phyloP scores from a whole-genome alignment of 2,329 filamentous ascomycete genomes.

The Ophiocordyceps camponoti-saundersi region DNA sequence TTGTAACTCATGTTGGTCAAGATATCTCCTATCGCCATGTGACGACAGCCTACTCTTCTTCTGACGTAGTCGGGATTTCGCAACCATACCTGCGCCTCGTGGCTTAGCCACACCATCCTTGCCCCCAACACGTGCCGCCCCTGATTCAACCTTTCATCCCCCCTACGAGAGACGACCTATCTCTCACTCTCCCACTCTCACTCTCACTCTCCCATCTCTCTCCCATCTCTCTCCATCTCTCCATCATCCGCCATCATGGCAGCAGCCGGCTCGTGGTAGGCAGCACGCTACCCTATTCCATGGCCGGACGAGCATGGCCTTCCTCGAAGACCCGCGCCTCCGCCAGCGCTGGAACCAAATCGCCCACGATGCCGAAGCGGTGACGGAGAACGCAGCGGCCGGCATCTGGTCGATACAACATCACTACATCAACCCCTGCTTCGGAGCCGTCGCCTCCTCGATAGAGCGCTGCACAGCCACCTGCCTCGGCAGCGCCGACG shows the following conservation, averaged over 20 bases:
- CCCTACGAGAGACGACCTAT: too few relatives aligned
- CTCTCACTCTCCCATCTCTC: not conserved
- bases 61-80: too few relatives aligned
- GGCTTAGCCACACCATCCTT: too few relatives aligned
- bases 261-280: not conserved
- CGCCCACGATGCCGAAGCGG: slow-evolving; percentile 75
- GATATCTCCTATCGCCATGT: too few relatives aligned
- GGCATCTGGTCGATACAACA: slow-evolving; percentile 82
- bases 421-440: slow-evolving; percentile 67
- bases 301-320: slow-evolving; percentile 26
- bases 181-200: not conserved
- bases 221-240: not conserved
- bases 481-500: slow-evolving; percentile 56
- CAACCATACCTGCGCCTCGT: too few relatives aligned
- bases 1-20: not conserved
- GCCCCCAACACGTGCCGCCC: too few relatives aligned
- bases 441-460: slow-evolving; percentile 47
- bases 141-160: too few relatives aligned
- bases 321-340: slow-evolving; percentile 68
- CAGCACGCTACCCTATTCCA: too few relatives aligned
- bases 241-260: not conserved
- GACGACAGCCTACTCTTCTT: too few relatives aligned
- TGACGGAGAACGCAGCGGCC: slow-evolving; percentile 81
- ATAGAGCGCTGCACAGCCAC: slow-evolving; percentile 57
- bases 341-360: slow-evolving; percentile 90